A percentile compares a stretch with the other conserved stretches of the same genome.
phyloP scores from a whole-genome alignment of 345 rosid genomes.

The Theobroma cacao region DNA sequence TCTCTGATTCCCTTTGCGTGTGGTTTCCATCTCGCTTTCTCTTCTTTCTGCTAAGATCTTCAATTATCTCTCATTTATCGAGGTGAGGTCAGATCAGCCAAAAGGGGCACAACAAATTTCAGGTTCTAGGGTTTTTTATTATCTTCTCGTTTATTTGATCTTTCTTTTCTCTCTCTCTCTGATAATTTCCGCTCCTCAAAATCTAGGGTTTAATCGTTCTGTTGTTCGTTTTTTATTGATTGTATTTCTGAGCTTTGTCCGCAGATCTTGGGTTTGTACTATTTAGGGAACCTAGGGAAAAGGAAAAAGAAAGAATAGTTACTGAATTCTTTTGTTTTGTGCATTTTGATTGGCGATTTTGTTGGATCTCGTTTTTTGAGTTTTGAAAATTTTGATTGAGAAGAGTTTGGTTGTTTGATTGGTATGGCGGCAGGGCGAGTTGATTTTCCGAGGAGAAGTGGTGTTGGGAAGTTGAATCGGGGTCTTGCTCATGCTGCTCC shows the following conservation, averaged over 20 bases:
- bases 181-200: neutral
- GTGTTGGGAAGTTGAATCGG: neutral
- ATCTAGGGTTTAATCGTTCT: neutral
- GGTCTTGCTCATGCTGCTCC: too few species aligned
- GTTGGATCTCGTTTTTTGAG: neutral
- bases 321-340: neutral
- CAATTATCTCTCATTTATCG: conserved; percentile 1
- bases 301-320: neutral
- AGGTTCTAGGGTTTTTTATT: neutral
- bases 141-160: neutral
- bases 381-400: neutral
- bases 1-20: conserved; percentile 2
- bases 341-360: neutral
- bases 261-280: neutral
- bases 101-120: neutral
- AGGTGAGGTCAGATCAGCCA: conserved; percentile 9
- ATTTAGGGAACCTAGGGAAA: neutral
- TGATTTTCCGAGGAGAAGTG: neutral
- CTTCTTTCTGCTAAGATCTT: conserved; percentile 14
- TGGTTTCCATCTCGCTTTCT: neutral
- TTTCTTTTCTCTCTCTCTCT: too few species aligned
- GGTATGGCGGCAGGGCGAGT: conserved; percentile 15
- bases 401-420: conserved; percentile 11
- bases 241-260: too few species aligned
- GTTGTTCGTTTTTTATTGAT: neutral